Conservation (phyloP, 768 basidiomycete genomes). For the Suillus sp. region DNA sequence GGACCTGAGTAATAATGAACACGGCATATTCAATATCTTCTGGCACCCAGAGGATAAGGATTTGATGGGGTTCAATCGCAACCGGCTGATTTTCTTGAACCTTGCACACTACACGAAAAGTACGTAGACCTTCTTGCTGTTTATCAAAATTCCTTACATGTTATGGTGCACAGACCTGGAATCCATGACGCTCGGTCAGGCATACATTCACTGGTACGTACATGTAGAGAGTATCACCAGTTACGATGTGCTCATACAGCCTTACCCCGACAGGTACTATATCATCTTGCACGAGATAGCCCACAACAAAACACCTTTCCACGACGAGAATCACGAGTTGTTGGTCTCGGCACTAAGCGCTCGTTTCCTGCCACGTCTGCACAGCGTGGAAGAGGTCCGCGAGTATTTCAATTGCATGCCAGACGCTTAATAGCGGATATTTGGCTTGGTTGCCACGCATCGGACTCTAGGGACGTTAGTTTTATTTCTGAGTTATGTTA, state of each 20-base stretch:
- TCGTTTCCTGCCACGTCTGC: not conserved
- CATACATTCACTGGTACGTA: conserved; percentile 7
- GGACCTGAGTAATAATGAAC: not conserved
- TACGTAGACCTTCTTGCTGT: conserved; percentile 2
- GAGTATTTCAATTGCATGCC: not conserved
- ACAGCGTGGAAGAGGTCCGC: not conserved
- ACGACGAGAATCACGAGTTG: conserved; percentile 30
- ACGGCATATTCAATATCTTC: conserved; percentile 16
- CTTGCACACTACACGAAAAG: conserved; percentile 18
- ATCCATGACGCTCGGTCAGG: not conserved
- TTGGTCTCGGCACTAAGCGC: conserved; percentile 17
- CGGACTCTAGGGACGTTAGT: not conserved
- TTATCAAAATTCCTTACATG: not conserved
- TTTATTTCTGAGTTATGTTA: not conserved
- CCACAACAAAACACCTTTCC: conserved; percentile 26
- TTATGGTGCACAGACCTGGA: not conserved
- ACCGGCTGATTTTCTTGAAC: conserved; percentile 18
- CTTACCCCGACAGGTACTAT: conserved; percentile 24
- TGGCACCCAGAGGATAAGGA: conserved; percentile 14
- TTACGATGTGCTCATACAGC: not conserved
- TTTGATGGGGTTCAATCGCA: conserved; percentile 23
- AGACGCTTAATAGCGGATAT: not conserved
- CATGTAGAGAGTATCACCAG: not conserved
- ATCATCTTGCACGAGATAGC: conserved; percentile 32
- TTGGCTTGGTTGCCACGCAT: not conserved